A percentile compares a stretch with the other conserved stretches of the same genome.
These are phyloP conservation scores for Macadamia integrifolia DNA, from an alignment of 164 flowering plant species.

Conservation along the genomic window DNA sequence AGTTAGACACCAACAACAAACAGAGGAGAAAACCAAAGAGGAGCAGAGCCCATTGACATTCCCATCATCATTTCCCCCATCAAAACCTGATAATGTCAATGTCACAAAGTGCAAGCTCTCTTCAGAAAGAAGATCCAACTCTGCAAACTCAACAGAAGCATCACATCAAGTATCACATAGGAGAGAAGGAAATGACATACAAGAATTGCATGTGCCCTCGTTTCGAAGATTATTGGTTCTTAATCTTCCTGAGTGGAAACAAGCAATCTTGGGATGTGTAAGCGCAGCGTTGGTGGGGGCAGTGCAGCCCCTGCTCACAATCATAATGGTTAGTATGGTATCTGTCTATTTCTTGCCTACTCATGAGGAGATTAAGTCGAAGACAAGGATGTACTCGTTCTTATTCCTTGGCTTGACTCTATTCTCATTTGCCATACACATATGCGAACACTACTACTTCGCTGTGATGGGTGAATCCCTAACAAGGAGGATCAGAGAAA, in stretches of 20 bases:
- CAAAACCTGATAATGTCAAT: too few relatives aligned
- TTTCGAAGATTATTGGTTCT: too few relatives aligned
- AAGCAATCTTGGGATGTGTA: constrained; percentile 42
- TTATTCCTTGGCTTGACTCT: constrained; percentile 34
- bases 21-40: constrained; percentile 20
- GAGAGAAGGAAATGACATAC: too few relatives aligned
- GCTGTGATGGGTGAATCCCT: constrained; percentile 57
- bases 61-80: too few relatives aligned
- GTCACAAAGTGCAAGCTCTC: too few relatives aligned
- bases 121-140: constrained; percentile 7
- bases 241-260: too few relatives aligned
- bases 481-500: constrained; percentile 52
- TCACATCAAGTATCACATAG: too few relatives aligned
- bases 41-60: background rate
- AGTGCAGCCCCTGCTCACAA: constrained; percentile 39
- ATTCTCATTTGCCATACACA: constrained; percentile 27
- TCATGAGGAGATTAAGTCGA: constrained; percentile 26
- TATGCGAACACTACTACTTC: constrained; percentile 61
- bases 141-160: too few relatives aligned
- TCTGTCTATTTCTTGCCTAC: constrained; percentile 44
- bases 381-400: constrained; percentile 31
- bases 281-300: constrained; percentile 51
- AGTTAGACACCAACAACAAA: background rate
- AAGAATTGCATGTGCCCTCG: too few relatives aligned
- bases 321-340: constrained; percentile 49